Conservation (phyloP, 108 stramenopile species). For the Parmales sp. region DNA sequence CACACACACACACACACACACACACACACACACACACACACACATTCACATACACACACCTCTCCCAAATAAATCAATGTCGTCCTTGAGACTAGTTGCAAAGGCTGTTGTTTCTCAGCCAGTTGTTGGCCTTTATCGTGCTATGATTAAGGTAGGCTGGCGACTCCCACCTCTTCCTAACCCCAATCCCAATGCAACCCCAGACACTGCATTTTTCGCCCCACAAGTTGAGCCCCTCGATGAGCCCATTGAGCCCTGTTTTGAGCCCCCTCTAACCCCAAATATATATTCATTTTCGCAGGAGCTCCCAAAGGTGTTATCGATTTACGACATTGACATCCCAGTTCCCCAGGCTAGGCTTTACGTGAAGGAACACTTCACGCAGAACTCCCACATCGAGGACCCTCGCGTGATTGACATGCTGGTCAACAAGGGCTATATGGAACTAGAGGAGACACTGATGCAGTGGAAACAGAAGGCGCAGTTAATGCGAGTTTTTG, state of each 20-base stretch:
- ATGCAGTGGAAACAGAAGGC: conserved; percentile 82
- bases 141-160: too few relatives aligned
- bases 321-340: conserved; percentile 79
- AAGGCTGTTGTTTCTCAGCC: too few relatives aligned
- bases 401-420: conserved; percentile 66
- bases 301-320: conserved; percentile 78
- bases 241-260: background rate
- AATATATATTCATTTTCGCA: background rate
- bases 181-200: too few relatives aligned
- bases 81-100: too few relatives aligned
- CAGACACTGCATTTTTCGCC: too few relatives aligned
- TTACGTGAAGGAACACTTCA: conserved; percentile 57
- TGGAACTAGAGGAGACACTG: conserved; percentile 70
- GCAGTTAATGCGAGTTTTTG: conserved; percentile 69
- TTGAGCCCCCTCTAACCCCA: background rate
- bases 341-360: conserved; percentile 48
- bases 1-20: too few relatives aligned
- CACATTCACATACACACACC: too few relatives aligned
- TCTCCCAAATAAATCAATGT: too few relatives aligned
- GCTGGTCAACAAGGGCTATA: conserved; percentile 80
- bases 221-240: too few relatives aligned
- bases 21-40: too few relatives aligned
- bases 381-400: conserved; percentile 51
- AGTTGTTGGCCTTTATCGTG: too few relatives aligned
- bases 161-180: too few relatives aligned